Conservation (phyloP, 139 green algal genomes). For the Asterochloris sp. region DNA sequence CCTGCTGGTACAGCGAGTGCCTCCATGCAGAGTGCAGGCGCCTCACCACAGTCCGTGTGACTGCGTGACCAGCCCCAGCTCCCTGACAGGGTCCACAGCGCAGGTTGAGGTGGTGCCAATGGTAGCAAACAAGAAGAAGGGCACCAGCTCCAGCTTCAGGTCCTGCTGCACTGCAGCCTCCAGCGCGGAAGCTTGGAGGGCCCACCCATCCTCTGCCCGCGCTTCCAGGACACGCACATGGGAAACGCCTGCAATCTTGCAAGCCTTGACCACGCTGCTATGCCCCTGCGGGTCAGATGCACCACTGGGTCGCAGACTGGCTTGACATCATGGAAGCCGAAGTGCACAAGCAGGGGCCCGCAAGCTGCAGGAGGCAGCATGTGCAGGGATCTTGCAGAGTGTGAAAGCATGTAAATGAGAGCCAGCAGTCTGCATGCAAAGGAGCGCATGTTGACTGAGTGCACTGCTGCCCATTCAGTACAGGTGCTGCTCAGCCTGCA, state of each 20-base stretch:
- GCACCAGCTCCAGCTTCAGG: slow-evolving; percentile 53
- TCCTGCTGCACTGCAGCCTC: slow-evolving; percentile 52
- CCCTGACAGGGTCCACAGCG: slow-evolving; percentile 61
- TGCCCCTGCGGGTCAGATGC: slow-evolving; percentile 48
- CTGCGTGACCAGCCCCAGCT: slow-evolving; percentile 28
- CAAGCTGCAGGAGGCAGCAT: background rate
- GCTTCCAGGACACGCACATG: slow-evolving; percentile 55
- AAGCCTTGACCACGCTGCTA: slow-evolving; percentile 72
- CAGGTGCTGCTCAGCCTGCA: background rate
- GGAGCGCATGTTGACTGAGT: background rate
- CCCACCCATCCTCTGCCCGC: slow-evolving; percentile 33
- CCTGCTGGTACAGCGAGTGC: no score
- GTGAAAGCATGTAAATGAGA: background rate
- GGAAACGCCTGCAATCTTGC: slow-evolving; percentile 66
- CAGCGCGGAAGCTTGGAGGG: slow-evolving; percentile 50
- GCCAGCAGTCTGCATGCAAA: background rate
- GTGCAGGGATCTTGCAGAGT: background rate
- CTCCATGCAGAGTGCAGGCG: no score
- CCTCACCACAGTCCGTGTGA: slow-evolving; percentile 30
- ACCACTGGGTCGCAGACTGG: background rate
- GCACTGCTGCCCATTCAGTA: background rate
- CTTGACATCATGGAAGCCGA: no score
- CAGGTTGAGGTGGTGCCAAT: slow-evolving; percentile 75
- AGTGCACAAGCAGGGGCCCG: no score
- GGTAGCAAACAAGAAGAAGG: slow-evolving; percentile 69